Conservation (phyloP, 2,329 filamentous ascomycete species). For the Fusarium sp. region DNA sequence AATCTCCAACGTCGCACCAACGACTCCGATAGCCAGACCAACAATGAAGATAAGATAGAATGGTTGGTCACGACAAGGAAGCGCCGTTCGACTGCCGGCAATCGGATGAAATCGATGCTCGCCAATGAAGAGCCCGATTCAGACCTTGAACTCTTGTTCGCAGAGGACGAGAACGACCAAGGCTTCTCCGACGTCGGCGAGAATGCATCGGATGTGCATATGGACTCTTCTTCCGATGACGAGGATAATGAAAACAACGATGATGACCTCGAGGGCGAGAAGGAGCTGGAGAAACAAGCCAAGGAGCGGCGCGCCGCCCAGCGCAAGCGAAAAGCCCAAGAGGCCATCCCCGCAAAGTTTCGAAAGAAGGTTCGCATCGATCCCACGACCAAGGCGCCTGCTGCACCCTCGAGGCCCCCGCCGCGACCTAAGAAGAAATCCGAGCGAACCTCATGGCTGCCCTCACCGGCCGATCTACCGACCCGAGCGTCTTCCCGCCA, state of each 20-base stretch:
- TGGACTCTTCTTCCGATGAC: conserved; percentile 85
- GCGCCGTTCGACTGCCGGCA: conserved; percentile 82
- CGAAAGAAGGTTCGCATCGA: conserved; percentile 80
- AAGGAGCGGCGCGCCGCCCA: conserved; percentile 70
- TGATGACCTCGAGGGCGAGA: conserved; percentile 85
- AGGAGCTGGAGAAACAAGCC: conserved; percentile 80
- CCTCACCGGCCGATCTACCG: conserved; percentile 61
- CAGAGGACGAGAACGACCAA: conserved; percentile 72
- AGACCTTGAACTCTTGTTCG: conserved; percentile 77
- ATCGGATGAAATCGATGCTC: conserved; percentile 80
- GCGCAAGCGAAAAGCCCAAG: conserved; percentile 81
- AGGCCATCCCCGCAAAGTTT: conserved; percentile 73
- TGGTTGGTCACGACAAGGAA: conserved; percentile 76
- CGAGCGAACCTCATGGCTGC: conserved; percentile 66
- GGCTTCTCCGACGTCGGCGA: conserved; percentile 74
- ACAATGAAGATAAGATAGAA: conserved; percentile 57
- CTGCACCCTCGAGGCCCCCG: conserved; percentile 50
- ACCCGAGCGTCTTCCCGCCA: conserved; percentile 65
- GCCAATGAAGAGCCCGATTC: conserved; percentile 74
- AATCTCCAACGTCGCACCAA: conserved; percentile 44
- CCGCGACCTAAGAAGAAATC: conserved; percentile 67
- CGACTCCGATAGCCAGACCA: conserved; percentile 50
- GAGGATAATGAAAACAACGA: conserved; percentile 71
- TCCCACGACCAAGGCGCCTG: conserved; percentile 53
- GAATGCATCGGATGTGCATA: conserved; percentile 76